A percentile compares a stretch with the other conserved stretches of the same genome.
These are phyloP conservation scores for Penicillium cosmopolitanum DNA, from an alignment of 495 filamentous ascomycete genomes.

Conservation along the genomic window DNA sequence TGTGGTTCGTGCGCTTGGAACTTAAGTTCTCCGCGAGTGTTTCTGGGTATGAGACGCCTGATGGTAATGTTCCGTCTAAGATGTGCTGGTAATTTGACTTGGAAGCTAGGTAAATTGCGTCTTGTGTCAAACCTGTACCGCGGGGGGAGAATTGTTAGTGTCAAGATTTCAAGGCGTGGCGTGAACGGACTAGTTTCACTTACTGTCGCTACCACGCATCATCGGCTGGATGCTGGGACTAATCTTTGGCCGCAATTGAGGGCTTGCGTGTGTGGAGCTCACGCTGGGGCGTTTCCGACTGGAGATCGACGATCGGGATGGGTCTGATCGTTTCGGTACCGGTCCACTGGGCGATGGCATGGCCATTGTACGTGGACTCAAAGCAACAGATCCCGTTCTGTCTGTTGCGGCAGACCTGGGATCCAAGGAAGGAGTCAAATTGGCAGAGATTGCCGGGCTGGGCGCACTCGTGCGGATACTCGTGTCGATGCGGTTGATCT, in stretches of 20 bases:
- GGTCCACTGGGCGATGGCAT: constrained; percentile 52
- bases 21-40: constrained; percentile 90
- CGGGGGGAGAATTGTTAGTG: background rate
- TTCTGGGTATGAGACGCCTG: constrained; percentile 88
- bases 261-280: constrained; percentile 76
- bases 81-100: constrained; percentile 99
- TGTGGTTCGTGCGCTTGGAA: constrained; percentile 96
- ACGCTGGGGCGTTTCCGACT: constrained; percentile 71
- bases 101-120: constrained; percentile 83
- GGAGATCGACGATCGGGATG: constrained; percentile 34
- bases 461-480: constrained; percentile 30
- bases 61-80: constrained; percentile 86
- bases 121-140: constrained; percentile 52
- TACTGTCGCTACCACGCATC: constrained; percentile 75
- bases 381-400: constrained; percentile 32
- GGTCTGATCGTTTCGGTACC: constrained; percentile 43
- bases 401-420: constrained; percentile 32
- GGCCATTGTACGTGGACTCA: constrained; percentile 40
- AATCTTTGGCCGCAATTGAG: constrained; percentile 88
- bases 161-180: too few species aligned
- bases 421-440: constrained; percentile 36
- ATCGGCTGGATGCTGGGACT: constrained; percentile 93
- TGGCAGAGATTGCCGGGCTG: constrained; percentile 35
- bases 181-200: constrained; percentile 27
- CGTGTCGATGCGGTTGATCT: constrained; percentile 50